phyloP scores from a whole-genome alignment of 2,329 filamentous ascomycete species.

The Cladosporium sp. region DNA sequence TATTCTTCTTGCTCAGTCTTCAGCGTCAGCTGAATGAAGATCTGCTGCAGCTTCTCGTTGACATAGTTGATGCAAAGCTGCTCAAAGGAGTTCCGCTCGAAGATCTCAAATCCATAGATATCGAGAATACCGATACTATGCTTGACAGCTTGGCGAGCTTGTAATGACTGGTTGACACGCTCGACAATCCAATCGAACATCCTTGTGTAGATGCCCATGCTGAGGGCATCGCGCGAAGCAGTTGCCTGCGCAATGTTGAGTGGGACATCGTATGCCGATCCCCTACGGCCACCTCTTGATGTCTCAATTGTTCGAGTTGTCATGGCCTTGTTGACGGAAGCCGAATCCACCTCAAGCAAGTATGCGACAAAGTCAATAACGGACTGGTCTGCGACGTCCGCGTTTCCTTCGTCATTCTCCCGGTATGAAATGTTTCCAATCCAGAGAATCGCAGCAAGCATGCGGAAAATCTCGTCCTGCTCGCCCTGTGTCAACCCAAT shows the following conservation, averaged over 20 bases:
- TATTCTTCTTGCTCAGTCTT: conserved; percentile 99
- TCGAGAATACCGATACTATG: conserved; percentile 96
- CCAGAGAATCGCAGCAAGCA: conserved; percentile 89
- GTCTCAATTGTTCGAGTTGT: conserved; percentile 82
- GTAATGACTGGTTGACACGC: conserved; percentile 82
- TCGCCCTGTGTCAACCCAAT: conserved; percentile 85
- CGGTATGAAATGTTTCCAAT: conserved; percentile 87
- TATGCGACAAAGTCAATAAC: conserved; percentile 95
- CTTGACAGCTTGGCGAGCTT: conserved; percentile 67
- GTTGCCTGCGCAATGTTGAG: conserved; percentile 82
- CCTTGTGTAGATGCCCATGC: conserved; percentile 96
- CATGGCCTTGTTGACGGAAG: conserved; percentile 77
- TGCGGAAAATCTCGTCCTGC: conserved; percentile 94
- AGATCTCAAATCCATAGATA: conserved; percentile 99
- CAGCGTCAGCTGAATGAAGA: conserved; percentile 95
- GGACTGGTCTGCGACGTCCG: conserved; percentile 79
- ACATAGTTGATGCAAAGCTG: conserved; percentile 99
- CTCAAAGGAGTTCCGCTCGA: conserved; percentile 98
- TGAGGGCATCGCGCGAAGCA: conserved; percentile 82
- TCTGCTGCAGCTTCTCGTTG: conserved; percentile 98
- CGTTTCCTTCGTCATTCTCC: conserved; percentile 87
- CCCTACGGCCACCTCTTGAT: conserved; percentile 60
- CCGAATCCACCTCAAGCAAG: conserved; percentile 78
- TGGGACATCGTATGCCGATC: conserved; percentile 68
- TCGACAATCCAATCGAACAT: conserved; percentile 98